Evolutionary conservation across 2,329 filamentous ascomycete genomes (phyloP).

Genomic region (Thielaviopsis ethacetica): DNA sequence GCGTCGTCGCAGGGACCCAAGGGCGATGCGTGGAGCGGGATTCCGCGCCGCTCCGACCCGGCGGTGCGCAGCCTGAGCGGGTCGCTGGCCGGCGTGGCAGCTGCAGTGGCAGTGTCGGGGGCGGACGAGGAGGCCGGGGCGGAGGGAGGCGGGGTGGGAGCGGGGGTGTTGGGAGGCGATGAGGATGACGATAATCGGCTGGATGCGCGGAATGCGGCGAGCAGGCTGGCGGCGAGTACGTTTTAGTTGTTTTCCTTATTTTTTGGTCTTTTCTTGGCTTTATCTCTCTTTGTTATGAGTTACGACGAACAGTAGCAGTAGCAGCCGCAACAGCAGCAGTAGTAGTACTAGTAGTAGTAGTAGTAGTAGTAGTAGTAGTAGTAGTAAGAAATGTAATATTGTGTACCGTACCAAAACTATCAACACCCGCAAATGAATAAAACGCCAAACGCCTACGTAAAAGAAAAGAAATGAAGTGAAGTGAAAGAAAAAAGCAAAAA

Average conservation of each 20-base stretch:
- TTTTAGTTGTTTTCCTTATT: constrained; percentile 37
- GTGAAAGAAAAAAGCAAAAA: no score
- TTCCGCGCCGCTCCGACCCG: constrained; percentile 68
- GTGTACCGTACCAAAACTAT: no score
- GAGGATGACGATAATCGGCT: constrained; percentile 88
- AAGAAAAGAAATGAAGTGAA: no score
- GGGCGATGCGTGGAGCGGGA: constrained; percentile 96
- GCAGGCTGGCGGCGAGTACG: constrained; percentile 81
- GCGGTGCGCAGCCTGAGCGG: constrained; percentile 59
- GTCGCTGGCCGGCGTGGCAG: constrained; percentile 47
- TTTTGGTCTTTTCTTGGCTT: neutral
- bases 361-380: no score
- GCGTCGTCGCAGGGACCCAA: constrained; percentile 87
- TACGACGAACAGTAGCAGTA: no score
- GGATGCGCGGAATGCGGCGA: constrained; percentile 90
- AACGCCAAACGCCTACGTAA: no score
- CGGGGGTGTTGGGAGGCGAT: constrained; percentile 41
- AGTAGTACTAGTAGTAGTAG: no score
- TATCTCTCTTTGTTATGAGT: neutral
- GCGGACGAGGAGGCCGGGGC: constrained; percentile 30
- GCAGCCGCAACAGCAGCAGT: no score
- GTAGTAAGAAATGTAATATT: no score
- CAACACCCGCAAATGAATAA: no score
- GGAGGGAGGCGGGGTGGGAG: constrained; percentile 25
- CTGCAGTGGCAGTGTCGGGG: constrained; percentile 48